Conservation (phyloP, 1,284 basidiomycete species). For the Moesziomyces sp. region DNA sequence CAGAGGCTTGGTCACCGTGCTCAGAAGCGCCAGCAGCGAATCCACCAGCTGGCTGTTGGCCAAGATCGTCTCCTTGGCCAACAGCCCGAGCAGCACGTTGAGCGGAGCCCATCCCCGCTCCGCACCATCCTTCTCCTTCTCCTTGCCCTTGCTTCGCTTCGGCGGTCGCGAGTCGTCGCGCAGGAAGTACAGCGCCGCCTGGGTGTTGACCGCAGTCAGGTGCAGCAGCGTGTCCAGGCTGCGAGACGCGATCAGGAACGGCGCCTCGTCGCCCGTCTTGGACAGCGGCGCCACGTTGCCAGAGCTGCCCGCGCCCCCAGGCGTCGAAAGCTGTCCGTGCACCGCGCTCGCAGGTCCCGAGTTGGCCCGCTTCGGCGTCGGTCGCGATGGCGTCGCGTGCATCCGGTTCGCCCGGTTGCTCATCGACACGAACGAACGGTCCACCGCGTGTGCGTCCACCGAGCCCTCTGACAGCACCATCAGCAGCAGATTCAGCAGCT, state of each 20-base stretch:
- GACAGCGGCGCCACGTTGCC: constrained; percentile 57
- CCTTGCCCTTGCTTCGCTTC: constrained; percentile 57
- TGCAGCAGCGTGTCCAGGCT: constrained; percentile 63
- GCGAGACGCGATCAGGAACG: constrained; percentile 64
- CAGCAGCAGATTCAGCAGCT: constrained; percentile 90
- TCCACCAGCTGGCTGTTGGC: constrained; percentile 62
- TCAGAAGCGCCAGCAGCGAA: constrained; percentile 60
- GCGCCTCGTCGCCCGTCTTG: constrained; percentile 66
- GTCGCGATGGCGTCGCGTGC: constrained; percentile 54
- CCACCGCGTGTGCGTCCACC: constrained; percentile 88
- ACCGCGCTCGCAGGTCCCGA: constrained; percentile 36
- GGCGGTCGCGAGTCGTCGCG: constrained; percentile 57
- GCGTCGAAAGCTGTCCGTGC: constrained; percentile 12
- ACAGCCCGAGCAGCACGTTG: constrained; percentile 58
- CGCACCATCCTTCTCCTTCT: constrained; percentile 41
- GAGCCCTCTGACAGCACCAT: constrained; percentile 94
- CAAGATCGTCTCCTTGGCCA: constrained; percentile 62
- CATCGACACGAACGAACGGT: constrained; percentile 93
- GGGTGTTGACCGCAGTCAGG: constrained; percentile 55
- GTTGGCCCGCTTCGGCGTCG: constrained; percentile 48
- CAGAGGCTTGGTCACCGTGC: constrained; percentile 62
- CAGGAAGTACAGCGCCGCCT: constrained; percentile 63
- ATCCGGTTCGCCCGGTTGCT: constrained; percentile 53
- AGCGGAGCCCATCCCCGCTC: constrained; percentile 51
- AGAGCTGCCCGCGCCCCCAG: constrained; percentile 5